These are phyloP conservation scores for Digitaria exilis DNA, from an alignment of 202 grass and related monocot genomes.

Conservation along the genomic window DNA sequence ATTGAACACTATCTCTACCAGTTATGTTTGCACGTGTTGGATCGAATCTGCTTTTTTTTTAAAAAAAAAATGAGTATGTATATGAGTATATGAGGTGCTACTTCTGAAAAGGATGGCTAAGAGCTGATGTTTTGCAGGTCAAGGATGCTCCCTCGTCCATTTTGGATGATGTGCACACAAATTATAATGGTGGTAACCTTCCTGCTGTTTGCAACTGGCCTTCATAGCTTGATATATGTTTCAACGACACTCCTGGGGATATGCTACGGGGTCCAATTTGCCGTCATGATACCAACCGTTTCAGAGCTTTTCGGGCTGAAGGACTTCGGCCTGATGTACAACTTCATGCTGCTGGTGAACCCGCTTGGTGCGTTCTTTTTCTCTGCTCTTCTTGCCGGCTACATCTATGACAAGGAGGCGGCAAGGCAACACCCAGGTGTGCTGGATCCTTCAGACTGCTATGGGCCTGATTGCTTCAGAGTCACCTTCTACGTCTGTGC, in stretches of 20 bases:
- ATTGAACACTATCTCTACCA: not conserved
- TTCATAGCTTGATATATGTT: constrained; percentile 66
- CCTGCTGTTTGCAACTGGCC: constrained; percentile 76
- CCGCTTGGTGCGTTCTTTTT: constrained; percentile 90
- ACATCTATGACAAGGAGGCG: constrained; percentile 88
- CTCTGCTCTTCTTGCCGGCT: constrained; percentile 83
- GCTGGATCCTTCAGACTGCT: constrained; percentile 55
- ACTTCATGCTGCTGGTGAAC: constrained; percentile 96
- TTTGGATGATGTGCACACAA: constrained; percentile 95
- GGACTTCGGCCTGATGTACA: constrained; percentile 91
- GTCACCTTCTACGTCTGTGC: constrained; percentile 76
- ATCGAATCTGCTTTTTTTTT: too few relatives aligned
- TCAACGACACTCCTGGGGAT: constrained; percentile 74
- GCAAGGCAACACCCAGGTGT: constrained; percentile 65
- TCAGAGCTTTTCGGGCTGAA: constrained; percentile 92
- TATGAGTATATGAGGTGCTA: not conserved
- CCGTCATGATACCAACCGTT: constrained; percentile 89
- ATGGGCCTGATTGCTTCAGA: constrained; percentile 85
- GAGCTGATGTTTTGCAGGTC: constrained; percentile 55
- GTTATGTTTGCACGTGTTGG: not conserved
- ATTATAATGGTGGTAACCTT: constrained; percentile 88
- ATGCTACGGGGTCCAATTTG: constrained; percentile 94
- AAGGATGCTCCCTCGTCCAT: constrained; percentile 91
- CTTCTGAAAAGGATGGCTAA: not conserved
- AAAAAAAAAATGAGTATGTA: too few relatives aligned